A percentile compares a stretch with the other conserved stretches of the same genome.
phyloP scores from a whole-genome alignment of 176 grass and related monocot species.

The Lolium perenne region DNA sequence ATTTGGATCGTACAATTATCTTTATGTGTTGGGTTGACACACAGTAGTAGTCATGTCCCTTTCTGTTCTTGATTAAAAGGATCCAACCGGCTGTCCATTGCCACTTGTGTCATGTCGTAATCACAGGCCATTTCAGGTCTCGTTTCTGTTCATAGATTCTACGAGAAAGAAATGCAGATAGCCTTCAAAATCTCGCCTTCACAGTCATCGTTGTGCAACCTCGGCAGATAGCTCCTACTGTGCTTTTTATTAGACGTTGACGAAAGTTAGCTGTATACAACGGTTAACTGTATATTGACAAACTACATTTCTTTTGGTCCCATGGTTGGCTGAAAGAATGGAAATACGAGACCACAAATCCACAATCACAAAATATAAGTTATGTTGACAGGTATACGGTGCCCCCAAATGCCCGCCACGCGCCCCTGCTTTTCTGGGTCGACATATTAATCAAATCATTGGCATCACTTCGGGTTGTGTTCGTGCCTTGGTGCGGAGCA shows the following conservation, averaged over 20 bases:
- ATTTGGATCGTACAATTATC: neutral
- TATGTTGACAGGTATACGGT: neutral
- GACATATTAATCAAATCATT: neutral
- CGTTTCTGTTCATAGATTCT: neutral
- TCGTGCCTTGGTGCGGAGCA: neutral
- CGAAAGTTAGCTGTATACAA: neutral
- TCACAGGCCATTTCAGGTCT: neutral
- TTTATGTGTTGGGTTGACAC: slow-evolving; percentile 37
- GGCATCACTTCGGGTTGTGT: neutral
- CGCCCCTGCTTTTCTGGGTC: neutral
- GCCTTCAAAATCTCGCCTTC: neutral
- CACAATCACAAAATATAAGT: neutral
- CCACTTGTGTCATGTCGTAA: neutral
- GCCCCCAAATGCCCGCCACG: neutral
- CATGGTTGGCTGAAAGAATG: neutral
- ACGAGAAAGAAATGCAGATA: neutral
- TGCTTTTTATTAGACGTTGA: neutral
- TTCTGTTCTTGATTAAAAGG: slow-evolving; percentile 26
- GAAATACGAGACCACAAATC: neutral
- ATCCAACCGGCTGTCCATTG: slow-evolving; percentile 14
- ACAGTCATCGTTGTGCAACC: neutral
- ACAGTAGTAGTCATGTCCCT: slow-evolving; percentile 15
- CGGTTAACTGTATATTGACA: neutral
- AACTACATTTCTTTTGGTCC: neutral
- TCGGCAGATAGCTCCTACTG: neutral